phyloP scores from a whole-genome alignment of 768 basidiomycete species.

The Lentinula edodes region DNA sequence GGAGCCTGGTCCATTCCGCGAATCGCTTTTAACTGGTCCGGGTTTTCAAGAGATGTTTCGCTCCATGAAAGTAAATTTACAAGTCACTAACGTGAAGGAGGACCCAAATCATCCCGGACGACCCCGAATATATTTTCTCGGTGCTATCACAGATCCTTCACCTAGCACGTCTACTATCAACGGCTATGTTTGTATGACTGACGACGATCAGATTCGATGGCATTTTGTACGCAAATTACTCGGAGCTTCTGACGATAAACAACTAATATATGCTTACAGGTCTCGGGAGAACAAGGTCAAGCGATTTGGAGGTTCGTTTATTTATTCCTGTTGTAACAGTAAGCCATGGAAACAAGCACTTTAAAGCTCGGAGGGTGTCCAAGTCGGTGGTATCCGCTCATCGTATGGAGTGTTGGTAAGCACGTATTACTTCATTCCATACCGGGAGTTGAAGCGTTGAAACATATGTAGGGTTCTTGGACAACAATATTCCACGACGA shows the following conservation, averaged over 20 bases:
- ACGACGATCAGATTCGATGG: slow-evolving; percentile 56
- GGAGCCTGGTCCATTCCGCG: slow-evolving; percentile 30
- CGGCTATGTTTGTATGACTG: slow-evolving; percentile 51
- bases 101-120: slow-evolving; percentile 45
- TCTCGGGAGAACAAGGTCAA: slow-evolving; percentile 45
- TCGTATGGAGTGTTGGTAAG: slow-evolving; percentile 51
- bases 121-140: slow-evolving; percentile 50
- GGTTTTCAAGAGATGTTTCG: slow-evolving; percentile 50
- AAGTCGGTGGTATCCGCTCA: slow-evolving; percentile 57
- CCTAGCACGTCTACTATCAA: slow-evolving; percentile 36
- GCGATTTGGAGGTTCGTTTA: slow-evolving; percentile 51
- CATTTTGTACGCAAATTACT: slow-evolving; percentile 45
- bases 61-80: slow-evolving; percentile 40
- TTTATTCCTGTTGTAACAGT: slow-evolving; percentile 8
- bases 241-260: neutral
- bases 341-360: neutral
- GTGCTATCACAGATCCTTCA: slow-evolving; percentile 39
- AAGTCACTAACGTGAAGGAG: slow-evolving; percentile 30
- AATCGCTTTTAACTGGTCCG: slow-evolving; percentile 42
- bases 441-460: neutral
- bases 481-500: slow-evolving; percentile 38
- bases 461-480: slow-evolving; percentile 25
- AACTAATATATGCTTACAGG: slow-evolving; percentile 20
- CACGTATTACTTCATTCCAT: neutral
- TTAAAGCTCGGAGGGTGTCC: slow-evolving; percentile 53